These are phyloP conservation scores for Chaetomidium leptoderma DNA, from an alignment of 495 filamentous ascomycete species.

Conservation along the genomic window DNA sequence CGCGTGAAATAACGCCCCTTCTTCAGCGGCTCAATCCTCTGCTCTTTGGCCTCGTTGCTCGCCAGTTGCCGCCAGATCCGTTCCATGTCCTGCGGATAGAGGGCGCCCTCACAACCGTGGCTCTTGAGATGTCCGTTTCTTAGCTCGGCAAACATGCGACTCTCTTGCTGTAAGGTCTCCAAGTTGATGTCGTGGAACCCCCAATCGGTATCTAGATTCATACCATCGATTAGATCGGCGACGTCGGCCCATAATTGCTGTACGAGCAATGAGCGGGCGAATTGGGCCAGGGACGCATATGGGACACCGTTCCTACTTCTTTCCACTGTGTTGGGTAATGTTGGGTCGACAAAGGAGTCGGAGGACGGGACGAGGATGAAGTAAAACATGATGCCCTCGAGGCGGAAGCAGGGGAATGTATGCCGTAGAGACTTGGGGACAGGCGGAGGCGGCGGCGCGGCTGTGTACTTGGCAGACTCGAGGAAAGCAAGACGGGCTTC, in stretches of 20 bases:
- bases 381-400: constrained; percentile 7
- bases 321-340: neutral
- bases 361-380: constrained; percentile 12
- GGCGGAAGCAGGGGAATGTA: constrained; percentile 7
- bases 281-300: constrained; percentile 2
- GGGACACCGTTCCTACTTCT: constrained; percentile 8
- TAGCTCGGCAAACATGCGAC: neutral
- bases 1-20: constrained; percentile 4
- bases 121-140: neutral
- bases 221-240: constrained; percentile 10
- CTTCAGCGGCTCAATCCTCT: constrained; percentile 5
- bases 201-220: constrained; percentile 8
- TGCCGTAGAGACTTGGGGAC: constrained; percentile 6
- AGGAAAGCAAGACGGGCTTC: neutral
- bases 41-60: neutral
- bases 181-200: constrained; percentile 5
- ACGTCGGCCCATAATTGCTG: constrained; percentile 4
- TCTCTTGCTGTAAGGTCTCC: neutral
- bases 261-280: constrained; percentile 10
- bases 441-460: neutral
- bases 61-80: constrained; percentile 4
- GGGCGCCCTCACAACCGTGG: neutral
- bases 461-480: neutral
- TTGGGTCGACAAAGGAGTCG: constrained; percentile 12
- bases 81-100: constrained; percentile 1